These are phyloP conservation scores for Dothistroma septosporum DNA, from an alignment of 2,329 filamentous ascomycete species.

Conservation along the genomic window DNA sequence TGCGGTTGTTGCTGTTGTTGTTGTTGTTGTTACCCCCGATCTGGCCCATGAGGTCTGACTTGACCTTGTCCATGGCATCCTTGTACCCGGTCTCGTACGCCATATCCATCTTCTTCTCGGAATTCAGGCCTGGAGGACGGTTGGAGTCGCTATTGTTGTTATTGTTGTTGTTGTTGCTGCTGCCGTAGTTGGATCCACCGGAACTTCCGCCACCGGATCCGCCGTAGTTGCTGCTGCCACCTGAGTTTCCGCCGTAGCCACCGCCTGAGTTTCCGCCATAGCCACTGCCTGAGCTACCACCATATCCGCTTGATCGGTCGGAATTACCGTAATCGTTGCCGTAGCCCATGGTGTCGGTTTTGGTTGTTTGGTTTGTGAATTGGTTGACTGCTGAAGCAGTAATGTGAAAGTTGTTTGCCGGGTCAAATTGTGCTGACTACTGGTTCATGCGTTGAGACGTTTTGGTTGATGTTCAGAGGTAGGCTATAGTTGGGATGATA, in stretches of 20 bases:
- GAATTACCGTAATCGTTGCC: conserved; percentile 2
- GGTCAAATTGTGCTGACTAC: background rate
- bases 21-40: conserved; percentile 6
- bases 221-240: conserved; percentile 3
- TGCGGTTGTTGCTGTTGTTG: background rate
- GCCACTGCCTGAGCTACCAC: background rate
- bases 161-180: background rate
- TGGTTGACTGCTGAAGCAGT: background rate
- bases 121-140: conserved; percentile 12
- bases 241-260: background rate
- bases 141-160: conserved; percentile 4
- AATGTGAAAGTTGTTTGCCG: background rate
- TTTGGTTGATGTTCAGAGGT: background rate
- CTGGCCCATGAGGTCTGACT: conserved; percentile 23
- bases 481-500: background rate
- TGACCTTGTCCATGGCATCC: conserved; percentile 25
- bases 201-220: background rate
- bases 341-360: background rate
- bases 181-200: background rate
- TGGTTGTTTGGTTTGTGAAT: background rate
- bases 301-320: conserved; percentile 1
- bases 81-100: conserved; percentile 25
- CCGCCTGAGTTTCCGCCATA: background rate
- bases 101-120: conserved; percentile 24
- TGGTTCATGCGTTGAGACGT: background rate